Percentiles rank a stretch among this genome's conserved stretches.
phyloP scores from a whole-genome alignment of 2,329 filamentous ascomycete species.

The Sphaerulina vaccinii region DNA sequence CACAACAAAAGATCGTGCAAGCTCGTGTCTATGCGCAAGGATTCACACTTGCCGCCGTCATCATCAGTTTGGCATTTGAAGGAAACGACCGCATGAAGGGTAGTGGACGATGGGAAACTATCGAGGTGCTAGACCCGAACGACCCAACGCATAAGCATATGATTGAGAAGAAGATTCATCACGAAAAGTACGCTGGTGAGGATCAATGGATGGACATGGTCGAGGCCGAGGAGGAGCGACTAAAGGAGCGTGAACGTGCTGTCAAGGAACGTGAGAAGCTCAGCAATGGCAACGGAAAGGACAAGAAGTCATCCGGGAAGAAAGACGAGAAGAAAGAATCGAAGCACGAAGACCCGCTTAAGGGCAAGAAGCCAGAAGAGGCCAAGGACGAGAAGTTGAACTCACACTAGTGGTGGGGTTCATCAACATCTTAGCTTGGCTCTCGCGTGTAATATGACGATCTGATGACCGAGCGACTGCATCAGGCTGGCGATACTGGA shows the following conservation, averaged over 20 bases:
- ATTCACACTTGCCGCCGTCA: slow-evolving; percentile 77
- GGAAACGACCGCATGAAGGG: slow-evolving; percentile 73
- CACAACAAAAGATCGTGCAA: slow-evolving; percentile 86
- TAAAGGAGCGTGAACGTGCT: slow-evolving; percentile 52
- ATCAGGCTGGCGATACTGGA: neutral
- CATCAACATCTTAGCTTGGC: neutral
- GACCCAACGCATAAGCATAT: slow-evolving; percentile 79
- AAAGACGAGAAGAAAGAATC: slow-evolving; percentile 21
- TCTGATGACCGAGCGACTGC: neutral
- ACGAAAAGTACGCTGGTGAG: slow-evolving; percentile 82
- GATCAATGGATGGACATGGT: slow-evolving; percentile 96
- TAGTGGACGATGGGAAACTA: slow-evolving; percentile 77
- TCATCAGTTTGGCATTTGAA: slow-evolving; percentile 82
- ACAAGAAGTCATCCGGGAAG: slow-evolving; percentile 9
- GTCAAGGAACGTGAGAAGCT: slow-evolving; percentile 30
- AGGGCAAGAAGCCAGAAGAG: slow-evolving; percentile 26
- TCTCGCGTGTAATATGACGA: neutral
- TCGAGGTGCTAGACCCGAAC: slow-evolving; percentile 75
- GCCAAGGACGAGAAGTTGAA: slow-evolving; percentile 25
- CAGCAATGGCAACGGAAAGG: slow-evolving; percentile 17
- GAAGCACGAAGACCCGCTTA: slow-evolving; percentile 15
- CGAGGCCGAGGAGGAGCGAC: slow-evolving; percentile 68
- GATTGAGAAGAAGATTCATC: slow-evolving; percentile 84
- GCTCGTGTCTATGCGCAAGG: slow-evolving; percentile 93
- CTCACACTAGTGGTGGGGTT: slow-evolving; percentile 17